phyloP scores from a whole-genome alignment of 192 early-diverging fungal species.

The Glomus cerebriforme region DNA sequence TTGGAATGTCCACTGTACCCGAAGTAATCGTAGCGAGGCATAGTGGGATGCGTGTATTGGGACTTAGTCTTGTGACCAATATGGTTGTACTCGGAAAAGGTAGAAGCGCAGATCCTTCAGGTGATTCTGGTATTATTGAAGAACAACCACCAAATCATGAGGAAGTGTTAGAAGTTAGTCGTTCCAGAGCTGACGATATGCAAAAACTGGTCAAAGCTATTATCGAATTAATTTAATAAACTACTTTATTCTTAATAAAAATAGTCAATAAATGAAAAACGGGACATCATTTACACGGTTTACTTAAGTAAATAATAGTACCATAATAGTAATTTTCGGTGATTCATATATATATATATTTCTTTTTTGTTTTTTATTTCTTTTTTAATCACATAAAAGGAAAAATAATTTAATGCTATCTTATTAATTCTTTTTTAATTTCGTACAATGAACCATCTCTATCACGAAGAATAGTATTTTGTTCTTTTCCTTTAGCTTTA shows the following conservation, averaged over 20 bases:
- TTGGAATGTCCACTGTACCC: slow-evolving; percentile 89
- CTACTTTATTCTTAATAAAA: too few species aligned
- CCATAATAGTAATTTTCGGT: too few species aligned
- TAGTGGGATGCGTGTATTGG: slow-evolving; percentile 78
- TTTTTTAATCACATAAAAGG: too few species aligned
- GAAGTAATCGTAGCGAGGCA: slow-evolving; percentile 89
- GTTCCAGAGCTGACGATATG: slow-evolving; percentile 55
- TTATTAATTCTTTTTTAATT: not conserved
- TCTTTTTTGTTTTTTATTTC: too few species aligned
- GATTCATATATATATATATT: too few species aligned
- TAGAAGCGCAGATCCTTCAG: slow-evolving; percentile 44
- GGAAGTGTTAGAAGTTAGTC: slow-evolving; percentile 69
- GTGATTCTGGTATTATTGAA: slow-evolving; percentile 13
- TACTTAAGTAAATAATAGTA: too few species aligned
- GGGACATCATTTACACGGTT: too few species aligned
- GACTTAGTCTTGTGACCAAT: slow-evolving; percentile 81
- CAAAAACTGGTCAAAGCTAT: slow-evolving; percentile 54
- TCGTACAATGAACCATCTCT: slow-evolving; percentile 18
- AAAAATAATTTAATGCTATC: slow-evolving; percentile 3
- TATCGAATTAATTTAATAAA: slow-evolving; percentile 39
- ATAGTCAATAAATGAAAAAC: too few species aligned
- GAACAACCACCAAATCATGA: slow-evolving; percentile 60
- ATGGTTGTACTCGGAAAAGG: slow-evolving; percentile 51
- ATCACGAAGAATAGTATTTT: slow-evolving; percentile 3
- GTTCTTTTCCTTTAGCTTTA: slow-evolving; percentile 36